Percentiles rank a stretch among this genome's conserved stretches.
Evolutionary conservation across 768 basidiomycete species (phyloP).

Genomic region (Hypsizygus marmoreus): DNA sequence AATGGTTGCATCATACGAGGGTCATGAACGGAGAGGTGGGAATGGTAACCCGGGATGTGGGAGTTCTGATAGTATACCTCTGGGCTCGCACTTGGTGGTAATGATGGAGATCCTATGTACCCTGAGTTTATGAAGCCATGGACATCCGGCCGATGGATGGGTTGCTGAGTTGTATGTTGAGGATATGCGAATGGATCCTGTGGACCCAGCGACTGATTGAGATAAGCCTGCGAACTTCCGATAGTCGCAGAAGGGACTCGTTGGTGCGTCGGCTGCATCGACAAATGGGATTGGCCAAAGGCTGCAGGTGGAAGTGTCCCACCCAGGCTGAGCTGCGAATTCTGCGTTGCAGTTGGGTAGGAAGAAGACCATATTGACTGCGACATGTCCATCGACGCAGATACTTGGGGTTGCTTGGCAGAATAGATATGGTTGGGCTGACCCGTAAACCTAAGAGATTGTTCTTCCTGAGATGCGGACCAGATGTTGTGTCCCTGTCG

Average conservation of each 20-base stretch:
- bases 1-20: conserved; percentile 27
- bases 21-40: conserved; percentile 31
- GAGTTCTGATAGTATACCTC: conserved; percentile 21
- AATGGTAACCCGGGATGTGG: conserved; percentile 23
- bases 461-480: conserved; percentile 60
- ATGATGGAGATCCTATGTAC: conserved; percentile 18
- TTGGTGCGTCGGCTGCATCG: conserved; percentile 23
- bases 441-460: conserved; percentile 35
- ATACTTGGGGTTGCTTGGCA: conserved; percentile 25
- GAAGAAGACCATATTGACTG: conserved; percentile 41
- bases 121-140: conserved; percentile 14
- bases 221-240: conserved; percentile 21
- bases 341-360: conserved; percentile 28
- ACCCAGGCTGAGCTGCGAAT: conserved; percentile 29
- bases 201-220: conserved; percentile 20
- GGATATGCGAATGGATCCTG: conserved; percentile 31
- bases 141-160: conserved; percentile 24
- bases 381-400: conserved; percentile 26
- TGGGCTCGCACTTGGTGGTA: conserved; percentile 6
- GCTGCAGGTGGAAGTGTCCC: conserved; percentile 19
- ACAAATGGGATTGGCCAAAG: conserved; percentile 13
- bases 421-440: conserved; percentile 35
- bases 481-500: conserved; percentile 62
- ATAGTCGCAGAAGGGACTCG: conserved; percentile 30
- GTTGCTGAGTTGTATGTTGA: conserved; percentile 19